A percentile compares a stretch with the other conserved stretches of the same genome.
phyloP scores from a whole-genome alignment of 2,329 filamentous ascomycete genomes.

The Corynespora cassiicola region DNA sequence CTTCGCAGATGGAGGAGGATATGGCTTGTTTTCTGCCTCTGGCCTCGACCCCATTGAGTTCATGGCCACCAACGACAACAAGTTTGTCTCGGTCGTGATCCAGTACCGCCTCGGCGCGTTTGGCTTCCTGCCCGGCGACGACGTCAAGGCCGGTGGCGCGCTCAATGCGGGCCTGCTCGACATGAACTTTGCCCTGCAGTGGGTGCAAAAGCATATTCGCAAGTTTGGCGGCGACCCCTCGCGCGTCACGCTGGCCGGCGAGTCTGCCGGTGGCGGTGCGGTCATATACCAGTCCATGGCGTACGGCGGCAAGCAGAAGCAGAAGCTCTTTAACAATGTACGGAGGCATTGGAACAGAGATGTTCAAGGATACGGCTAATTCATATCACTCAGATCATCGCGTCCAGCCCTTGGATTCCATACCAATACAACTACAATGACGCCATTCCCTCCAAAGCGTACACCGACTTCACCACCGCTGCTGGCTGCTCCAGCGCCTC shows the following conservation, averaged over 20 bases:
- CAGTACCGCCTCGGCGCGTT: conserved; percentile 69
- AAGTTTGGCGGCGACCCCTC: conserved; percentile 60
- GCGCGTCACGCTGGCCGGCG: conserved; percentile 67
- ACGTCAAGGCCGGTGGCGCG: conserved; percentile 61
- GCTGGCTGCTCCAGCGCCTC: conserved; percentile 29
- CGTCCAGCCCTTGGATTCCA: conserved; percentile 40
- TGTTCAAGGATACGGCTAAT: conserved; percentile 28
- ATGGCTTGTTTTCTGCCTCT: conserved; percentile 38
- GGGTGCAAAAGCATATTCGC: conserved; percentile 66
- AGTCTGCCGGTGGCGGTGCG: conserved; percentile 67
- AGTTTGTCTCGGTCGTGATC: conserved; percentile 65
- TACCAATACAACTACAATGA: conserved; percentile 41
- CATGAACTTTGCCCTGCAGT: conserved; percentile 65
- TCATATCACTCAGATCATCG: conserved; percentile 27
- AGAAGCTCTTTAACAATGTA: conserved; percentile 39
- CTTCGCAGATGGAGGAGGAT: conserved; percentile 48
- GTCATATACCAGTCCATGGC: conserved; percentile 53
- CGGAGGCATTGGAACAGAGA: conserved; percentile 32
- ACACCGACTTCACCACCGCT: conserved; percentile 33
- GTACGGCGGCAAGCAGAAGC: conserved; percentile 44
- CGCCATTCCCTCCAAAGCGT: conserved; percentile 35
- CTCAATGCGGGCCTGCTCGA: conserved; percentile 71
- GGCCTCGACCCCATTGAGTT: conserved; percentile 39
- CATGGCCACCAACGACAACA: conserved; percentile 50
- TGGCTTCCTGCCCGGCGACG: conserved; percentile 67